Evolutionary conservation across 2,329 filamentous ascomycete species (phyloP), one percentile per base, ranked within the genome.

Genomic region (Claviceps digitariae): DNA sequence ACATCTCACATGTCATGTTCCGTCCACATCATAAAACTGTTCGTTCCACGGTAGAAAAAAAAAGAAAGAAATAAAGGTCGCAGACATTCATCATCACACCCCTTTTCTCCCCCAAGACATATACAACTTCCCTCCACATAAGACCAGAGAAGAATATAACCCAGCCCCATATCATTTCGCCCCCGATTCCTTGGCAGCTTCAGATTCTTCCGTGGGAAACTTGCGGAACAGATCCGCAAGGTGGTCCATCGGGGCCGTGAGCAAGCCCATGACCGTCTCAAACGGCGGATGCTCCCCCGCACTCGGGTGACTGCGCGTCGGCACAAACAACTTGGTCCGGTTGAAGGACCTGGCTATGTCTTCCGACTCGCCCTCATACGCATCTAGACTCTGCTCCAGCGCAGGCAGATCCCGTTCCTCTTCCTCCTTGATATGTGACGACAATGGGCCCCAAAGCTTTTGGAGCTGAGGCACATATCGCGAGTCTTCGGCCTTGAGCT

Each of bases 191-290:
- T 51, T 31, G 23, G 9, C 21, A 10, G 25, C 13, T n/a, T 6
- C 44, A 5, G 8, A n/a, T 23, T 29, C 3, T 7, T 46, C 23
- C 15, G 72, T 64, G 2, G 76, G 76, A 58, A 80, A 83, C 60
- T 74, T 76, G 21, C 73, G 65, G 57, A 82, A 79, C 7, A 80
- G 50, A 61, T 83, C 78, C 40, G 65, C 66, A 34, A 83, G 56
- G 55, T 72, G 73, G 61, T 83, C 81, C 20, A 83, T 66, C 0
- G 79, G 79, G 15, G 79, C 77, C 0, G 74, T 66, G 62, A 83
- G 56, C 23, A 83, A 58, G 0, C 75, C 77, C 54, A 71, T 72
- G 0, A 71, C 75, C 0, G 74, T 78, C 68, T 82, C 78, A 55
- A 79, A 82, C 0, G 74, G 75, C 2, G 77, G 76, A 38, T 72